A percentile compares a stretch with the other conserved stretches of the same genome.
These are phyloP conservation scores for Insectozyma bohioensis DNA, from an alignment of 1,139 yeast genomes.

Conservation along the genomic window DNA sequence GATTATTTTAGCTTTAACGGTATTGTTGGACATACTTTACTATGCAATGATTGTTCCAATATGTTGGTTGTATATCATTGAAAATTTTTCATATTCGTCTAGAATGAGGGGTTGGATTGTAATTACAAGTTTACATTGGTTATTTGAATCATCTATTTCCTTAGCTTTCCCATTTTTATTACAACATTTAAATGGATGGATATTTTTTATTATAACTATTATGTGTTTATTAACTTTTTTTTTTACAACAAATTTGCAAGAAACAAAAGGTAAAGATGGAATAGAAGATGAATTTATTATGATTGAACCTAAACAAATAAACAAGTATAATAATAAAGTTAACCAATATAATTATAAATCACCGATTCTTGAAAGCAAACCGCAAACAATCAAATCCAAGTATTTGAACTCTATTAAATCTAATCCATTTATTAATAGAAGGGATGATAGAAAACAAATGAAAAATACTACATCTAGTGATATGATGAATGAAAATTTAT, in stretches of 20 bases:
- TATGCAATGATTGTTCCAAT: slow-evolving; percentile 49
- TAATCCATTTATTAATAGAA: too few relatives aligned
- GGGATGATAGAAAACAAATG: too few relatives aligned
- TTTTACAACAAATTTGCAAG: slow-evolving; percentile 38
- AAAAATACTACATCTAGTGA: too few relatives aligned
- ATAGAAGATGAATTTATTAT: slow-evolving; percentile 8
- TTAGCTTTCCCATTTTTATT: slow-evolving; percentile 45
- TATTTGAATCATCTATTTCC: slow-evolving; percentile 39
- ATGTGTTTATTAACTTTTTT: slow-evolving; percentile 33
- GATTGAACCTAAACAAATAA: slow-evolving; percentile 6
- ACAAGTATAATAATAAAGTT: too few relatives aligned
- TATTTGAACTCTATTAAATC: too few relatives aligned
- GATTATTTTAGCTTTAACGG: slow-evolving; percentile 45
- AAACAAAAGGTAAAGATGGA: slow-evolving; percentile 29
- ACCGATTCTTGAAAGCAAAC: too few relatives aligned
- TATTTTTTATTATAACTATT: slow-evolving; percentile 42
- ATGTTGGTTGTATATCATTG: slow-evolving; percentile 57
- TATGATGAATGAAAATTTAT: too few relatives aligned
- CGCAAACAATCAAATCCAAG: too few relatives aligned
- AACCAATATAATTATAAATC: background rate
- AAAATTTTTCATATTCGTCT: slow-evolving; percentile 48
- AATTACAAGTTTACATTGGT: slow-evolving; percentile 57
- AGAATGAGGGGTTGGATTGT: slow-evolving; percentile 53
- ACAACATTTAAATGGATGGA: slow-evolving; percentile 36
- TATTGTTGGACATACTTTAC: slow-evolving; percentile 49